These are phyloP conservation scores for Glycine soja DNA, from an alignment of 306 rosid species.

Conservation along the genomic window DNA sequence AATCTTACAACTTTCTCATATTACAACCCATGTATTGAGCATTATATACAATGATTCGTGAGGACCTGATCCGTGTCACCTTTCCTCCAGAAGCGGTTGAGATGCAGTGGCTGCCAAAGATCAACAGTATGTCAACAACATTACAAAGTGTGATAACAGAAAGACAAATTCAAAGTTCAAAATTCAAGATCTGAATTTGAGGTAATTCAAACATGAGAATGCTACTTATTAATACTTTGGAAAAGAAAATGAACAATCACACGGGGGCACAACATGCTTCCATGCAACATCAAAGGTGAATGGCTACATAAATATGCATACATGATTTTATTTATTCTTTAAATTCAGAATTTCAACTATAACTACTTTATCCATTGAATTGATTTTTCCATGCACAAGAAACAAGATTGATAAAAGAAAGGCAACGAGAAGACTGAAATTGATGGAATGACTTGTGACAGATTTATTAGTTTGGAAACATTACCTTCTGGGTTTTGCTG, in stretches of 20 bases:
- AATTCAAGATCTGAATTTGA: not conserved
- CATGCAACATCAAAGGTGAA: too few relatives aligned
- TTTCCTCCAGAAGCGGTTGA: slow-evolving; percentile 63
- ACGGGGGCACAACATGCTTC: too few relatives aligned
- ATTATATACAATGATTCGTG: slow-evolving; percentile 33
- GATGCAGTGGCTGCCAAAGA: slow-evolving; percentile 60
- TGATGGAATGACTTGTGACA: not conserved
- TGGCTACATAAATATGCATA: too few relatives aligned
- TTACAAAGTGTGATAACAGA: slow-evolving; percentile 17
- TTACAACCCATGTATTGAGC: slow-evolving; percentile 31
- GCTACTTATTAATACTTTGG: too few relatives aligned
- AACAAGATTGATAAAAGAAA: not conserved
- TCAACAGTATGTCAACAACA: slow-evolving; percentile 19
- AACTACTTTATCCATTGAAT: not conserved
- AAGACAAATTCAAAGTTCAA: slow-evolving; percentile 8
- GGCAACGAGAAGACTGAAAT: slow-evolving; percentile 17
- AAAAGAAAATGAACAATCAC: too few relatives aligned
- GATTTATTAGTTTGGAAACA: not conserved
- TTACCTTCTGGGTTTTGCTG: slow-evolving; percentile 53
- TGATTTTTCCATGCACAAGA: too few relatives aligned
- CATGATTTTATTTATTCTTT: too few relatives aligned
- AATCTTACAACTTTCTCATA: slow-evolving; percentile 19
- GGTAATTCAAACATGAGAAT: too few relatives aligned
- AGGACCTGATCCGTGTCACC: slow-evolving; percentile 51
- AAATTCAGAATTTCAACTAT: slow-evolving; percentile 1